These are phyloP conservation scores for Guadua angustifolia DNA, from an alignment of 176 grass and related monocot genomes.

Conservation along the genomic window DNA sequence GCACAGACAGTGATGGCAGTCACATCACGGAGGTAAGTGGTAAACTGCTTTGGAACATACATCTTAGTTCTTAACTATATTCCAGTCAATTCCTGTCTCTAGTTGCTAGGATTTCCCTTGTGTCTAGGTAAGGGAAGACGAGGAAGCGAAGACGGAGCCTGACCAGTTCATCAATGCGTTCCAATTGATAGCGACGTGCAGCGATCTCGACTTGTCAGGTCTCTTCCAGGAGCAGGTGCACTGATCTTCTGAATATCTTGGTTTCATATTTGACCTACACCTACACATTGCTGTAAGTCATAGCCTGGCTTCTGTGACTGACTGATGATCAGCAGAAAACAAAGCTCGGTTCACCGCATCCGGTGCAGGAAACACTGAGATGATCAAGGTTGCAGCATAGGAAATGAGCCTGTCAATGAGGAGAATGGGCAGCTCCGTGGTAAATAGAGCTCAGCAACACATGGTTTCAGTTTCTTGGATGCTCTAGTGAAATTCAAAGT, in stretches of 20 bases:
- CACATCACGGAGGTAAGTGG: slow-evolving; percentile 10
- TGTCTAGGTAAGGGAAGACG: slow-evolving; percentile 44
- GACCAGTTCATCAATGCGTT: slow-evolving; percentile 66
- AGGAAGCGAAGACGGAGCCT: slow-evolving; percentile 22
- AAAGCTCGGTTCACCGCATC: slow-evolving; percentile 58
- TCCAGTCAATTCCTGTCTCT: slow-evolving; percentile 9
- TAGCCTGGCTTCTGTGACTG: not conserved
- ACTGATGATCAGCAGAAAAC: slow-evolving; percentile 55
- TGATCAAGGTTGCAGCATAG: slow-evolving; percentile 61
- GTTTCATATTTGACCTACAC: not conserved
- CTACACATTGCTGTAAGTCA: not conserved
- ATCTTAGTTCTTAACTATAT: not conserved
- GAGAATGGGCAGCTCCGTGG: slow-evolving; percentile 62
- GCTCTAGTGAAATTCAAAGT: not conserved
- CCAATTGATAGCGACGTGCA: slow-evolving; percentile 65
- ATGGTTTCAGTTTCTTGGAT: not conserved
- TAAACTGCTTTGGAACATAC: not conserved
- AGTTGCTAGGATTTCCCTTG: slow-evolving; percentile 17
- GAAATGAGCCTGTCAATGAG: slow-evolving; percentile 49
- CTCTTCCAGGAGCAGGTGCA: slow-evolving; percentile 71
- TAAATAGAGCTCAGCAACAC: not conserved
- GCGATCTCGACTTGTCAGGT: slow-evolving; percentile 69
- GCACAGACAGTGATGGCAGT: slow-evolving; percentile 34
- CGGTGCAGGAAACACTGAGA: slow-evolving; percentile 70
- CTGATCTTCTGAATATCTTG: not conserved